Evolutionary conservation across 1,284 basidiomycete species (phyloP), one percentile per base, ranked within the genome.

Genomic region (Amylostereum chailletii): DNA sequence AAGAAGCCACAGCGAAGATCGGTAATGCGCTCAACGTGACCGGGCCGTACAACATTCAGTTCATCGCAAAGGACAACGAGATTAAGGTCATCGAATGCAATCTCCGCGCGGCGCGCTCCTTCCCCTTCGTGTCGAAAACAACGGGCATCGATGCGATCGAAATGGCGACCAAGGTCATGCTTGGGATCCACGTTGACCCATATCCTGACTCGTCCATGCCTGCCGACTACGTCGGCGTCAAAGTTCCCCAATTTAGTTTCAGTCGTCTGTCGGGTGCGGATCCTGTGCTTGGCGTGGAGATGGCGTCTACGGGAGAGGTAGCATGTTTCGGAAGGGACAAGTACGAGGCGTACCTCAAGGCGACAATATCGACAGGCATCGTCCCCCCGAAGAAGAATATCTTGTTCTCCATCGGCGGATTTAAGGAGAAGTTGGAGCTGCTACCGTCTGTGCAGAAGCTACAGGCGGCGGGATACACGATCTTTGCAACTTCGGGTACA

Each of bases 11-110:
- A 1, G 84, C 85, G 43, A 99, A 98, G 79, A 98, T 99, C 56
- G 95, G 92, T 32, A 88, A 92, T 56, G 94, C 94, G n/a, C 81
- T 99, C 52, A 96, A 99, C 65, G 94, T 99, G 48, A 98, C 95
- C 3, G 96, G 95, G 30, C 96, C 95, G 2, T 98, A 90, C 81
- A 99, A 99, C 70, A 99, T 99, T 65, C 96, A 99, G 72, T 97
- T 99, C 72, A 97, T 99, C 61, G 94, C 94, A 51, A 99, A 99
- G 80, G 90, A 98, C 73, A 98, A 98, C 72, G 95, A 98, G 69
- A 98, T 98, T 79, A 97, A 99, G 79, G 95, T 99, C 60, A 99
- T 99, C 65, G 95, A 99, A 69, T 99, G 95, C 72, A 99, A 99
- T 69, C 76, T 99, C 38, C 92, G 95, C 54, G 96, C 96, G 2